Evolutionary conservation across 2,329 filamentous ascomycete genomes (phyloP), one percentile per base, ranked within the genome.

Genomic region (Cordyceps cicadae): DNA sequence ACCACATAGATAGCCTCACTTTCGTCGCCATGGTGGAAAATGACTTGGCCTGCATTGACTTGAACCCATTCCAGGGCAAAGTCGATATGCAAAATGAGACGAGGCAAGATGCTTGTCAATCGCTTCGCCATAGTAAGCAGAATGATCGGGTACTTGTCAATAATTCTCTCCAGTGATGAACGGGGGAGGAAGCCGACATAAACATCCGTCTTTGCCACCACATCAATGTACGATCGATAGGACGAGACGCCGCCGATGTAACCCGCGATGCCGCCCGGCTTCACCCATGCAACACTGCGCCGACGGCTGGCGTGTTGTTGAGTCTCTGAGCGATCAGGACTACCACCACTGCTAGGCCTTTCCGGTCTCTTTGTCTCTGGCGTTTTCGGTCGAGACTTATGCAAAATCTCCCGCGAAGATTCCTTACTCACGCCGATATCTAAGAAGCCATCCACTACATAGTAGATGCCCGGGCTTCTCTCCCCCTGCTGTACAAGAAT

Each of bases 1-100:
- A 99, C 94, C 63, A 99, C 92, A 68, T 97, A 99, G 46, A 99
- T 99, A 1, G 95, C 93, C 72, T 99, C 94, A 68, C 94, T 99
- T 66, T 97, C 94, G 66, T 99, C 92, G 2, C 87, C 87, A 72
- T 96, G 89, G 66, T 96, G 90, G 71, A 95, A 96, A 41, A 99
- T 89, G 11, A 97, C 89, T 70, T 99, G 92, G 0, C 94, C 92
- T 3, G 94, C 91, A 73, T 91, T 92, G 63, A 99, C 92, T 70
- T 99, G 95, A 3, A 97, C 87, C 94, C 95, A 99, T 76, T 99
- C 95, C 19, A 99, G 80, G 4, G 94, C 94, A 75, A 99, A 99
- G 73, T 99, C 94, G 64, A 99, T 97, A 69, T 99, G 94, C 17
- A 97, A 79, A 63, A 99, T 92, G 58, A 99, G 78, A 15, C 90